Percentiles rank a stretch among this genome's conserved stretches.
Evolutionary conservation across 1,284 basidiomycete species (phyloP).

Genomic region (Stereum hirsutum): DNA sequence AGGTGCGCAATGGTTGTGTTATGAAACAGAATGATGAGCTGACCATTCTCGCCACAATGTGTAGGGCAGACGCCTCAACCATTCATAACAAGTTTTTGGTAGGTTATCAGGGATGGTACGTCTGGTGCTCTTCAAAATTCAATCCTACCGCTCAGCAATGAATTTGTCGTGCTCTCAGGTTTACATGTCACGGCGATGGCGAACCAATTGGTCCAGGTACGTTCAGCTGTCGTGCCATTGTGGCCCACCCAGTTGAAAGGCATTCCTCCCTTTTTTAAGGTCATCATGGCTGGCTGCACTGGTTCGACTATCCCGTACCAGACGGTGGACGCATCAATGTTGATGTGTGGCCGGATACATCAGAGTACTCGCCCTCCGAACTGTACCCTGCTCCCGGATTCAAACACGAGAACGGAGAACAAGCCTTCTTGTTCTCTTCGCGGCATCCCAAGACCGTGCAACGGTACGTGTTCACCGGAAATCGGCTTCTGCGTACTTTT

Average conservation of each 20-base stretch:
- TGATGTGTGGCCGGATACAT: slow-evolving; percentile 70
- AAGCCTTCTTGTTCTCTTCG: slow-evolving; percentile 64
- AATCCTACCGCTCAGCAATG: neutral
- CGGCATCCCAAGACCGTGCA: slow-evolving; percentile 63
- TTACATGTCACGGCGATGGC: slow-evolving; percentile 62
- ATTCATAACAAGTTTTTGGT: slow-evolving; percentile 73
- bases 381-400: slow-evolving; percentile 63
- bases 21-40: too few relatives aligned
- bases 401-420: slow-evolving; percentile 40
- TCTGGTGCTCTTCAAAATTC: too few relatives aligned
- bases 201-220: slow-evolving; percentile 49
- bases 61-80: slow-evolving; percentile 36
- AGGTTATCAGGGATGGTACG: slow-evolving; percentile 78
- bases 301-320: slow-evolving; percentile 58
- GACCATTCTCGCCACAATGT: neutral
- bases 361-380: slow-evolving; percentile 58
- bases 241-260: neutral
- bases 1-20: too few relatives aligned
- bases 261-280: slow-evolving; percentile 19
- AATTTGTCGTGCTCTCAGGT: slow-evolving; percentile 30
- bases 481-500: too few relatives aligned
- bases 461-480: slow-evolving; percentile 28
- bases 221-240: slow-evolving; percentile 2
- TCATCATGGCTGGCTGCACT: slow-evolving; percentile 79
- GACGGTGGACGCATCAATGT: slow-evolving; percentile 59